Conservation (phyloP, 139 green algal species). For the Chlamydomonas urium region DNA sequence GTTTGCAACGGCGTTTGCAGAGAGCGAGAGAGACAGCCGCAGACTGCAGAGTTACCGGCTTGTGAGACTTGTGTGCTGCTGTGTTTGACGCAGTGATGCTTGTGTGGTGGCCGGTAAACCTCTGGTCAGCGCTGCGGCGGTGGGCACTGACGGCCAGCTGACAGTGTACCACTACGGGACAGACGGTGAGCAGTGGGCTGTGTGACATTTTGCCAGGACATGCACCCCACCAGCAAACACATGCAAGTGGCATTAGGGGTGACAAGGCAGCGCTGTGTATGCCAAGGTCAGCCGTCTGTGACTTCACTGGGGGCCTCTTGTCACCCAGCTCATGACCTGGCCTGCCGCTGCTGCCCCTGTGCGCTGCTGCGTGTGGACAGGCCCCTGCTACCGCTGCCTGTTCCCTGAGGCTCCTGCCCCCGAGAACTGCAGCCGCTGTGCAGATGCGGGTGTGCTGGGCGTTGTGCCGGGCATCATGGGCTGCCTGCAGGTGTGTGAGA, state of each 20-base stretch:
- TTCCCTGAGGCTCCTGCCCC: constrained; percentile 76
- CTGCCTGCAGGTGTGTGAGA: constrained; percentile 76
- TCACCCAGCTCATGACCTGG: not conserved
- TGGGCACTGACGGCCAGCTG: constrained; percentile 91
- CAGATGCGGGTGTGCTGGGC: constrained; percentile 88
- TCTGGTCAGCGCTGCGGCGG: constrained; percentile 79
- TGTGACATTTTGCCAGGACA: no score
- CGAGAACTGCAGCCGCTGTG: constrained; percentile 80
- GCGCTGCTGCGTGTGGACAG: constrained; percentile 10
- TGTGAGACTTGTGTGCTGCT: no score
- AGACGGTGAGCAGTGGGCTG: constrained; percentile 48
- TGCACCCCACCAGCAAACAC: no score
- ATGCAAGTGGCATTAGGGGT: no score
- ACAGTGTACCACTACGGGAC: constrained; percentile 79
- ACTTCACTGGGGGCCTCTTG: no score
- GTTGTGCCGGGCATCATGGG: constrained; percentile 90
- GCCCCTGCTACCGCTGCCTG: constrained; percentile 73
- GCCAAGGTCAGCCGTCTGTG: no score
- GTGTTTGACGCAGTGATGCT: constrained; percentile 62
- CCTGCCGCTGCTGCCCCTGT: not conserved
- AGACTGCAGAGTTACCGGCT: no score
- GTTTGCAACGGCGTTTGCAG: no score
- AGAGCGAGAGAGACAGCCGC: no score
- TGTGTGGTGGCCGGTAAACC: constrained; percentile 65
- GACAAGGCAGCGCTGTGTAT: no score